Conservation (phyloP, 2,329 filamentous ascomycete genomes). For the Sclerotinia sclerotiorum region DNA sequence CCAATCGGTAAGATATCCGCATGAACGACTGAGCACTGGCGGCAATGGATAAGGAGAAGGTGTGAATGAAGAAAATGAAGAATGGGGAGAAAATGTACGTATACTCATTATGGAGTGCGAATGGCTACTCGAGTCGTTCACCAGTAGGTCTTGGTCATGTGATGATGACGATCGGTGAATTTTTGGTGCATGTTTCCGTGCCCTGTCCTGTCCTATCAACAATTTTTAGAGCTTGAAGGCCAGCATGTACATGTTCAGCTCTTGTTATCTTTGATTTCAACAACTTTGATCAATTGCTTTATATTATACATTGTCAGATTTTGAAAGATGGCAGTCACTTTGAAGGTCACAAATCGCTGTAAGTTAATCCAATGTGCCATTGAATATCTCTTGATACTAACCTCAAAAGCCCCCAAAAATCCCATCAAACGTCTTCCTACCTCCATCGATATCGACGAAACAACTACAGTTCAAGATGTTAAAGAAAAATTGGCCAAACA, state of each 20-base stretch:
- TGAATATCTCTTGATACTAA: slow-evolving; percentile 1
- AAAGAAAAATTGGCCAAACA: slow-evolving; percentile 56
- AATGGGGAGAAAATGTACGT: too few relatives aligned
- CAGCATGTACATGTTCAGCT: background rate
- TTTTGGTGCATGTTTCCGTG: slow-evolving; percentile 8
- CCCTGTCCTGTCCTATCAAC: background rate
- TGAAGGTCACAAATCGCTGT: slow-evolving; percentile 24
- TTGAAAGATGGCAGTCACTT: slow-evolving; percentile 21
- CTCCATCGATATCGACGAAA: slow-evolving; percentile 48
- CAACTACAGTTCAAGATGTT: slow-evolving; percentile 58
- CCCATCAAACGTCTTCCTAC: slow-evolving; percentile 51
- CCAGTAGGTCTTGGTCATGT: background rate
- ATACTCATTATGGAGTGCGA: too few relatives aligned
- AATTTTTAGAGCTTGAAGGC: slow-evolving; percentile 15
- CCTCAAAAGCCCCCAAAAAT: slow-evolving; percentile 35
- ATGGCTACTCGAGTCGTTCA: background rate
- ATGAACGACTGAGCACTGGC: too few relatives aligned
- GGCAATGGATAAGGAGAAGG: background rate
- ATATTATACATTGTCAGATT: background rate
- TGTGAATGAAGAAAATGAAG: background rate
- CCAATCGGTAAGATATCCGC: background rate
- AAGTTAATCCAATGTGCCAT: background rate
- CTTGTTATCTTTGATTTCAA: background rate
- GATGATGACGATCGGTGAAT: slow-evolving; percentile 1
- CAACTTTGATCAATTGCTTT: slow-evolving; percentile 2